phyloP scores from a whole-genome alignment of 2,329 filamentous ascomycete species.

The Alternaria gansuensis region DNA sequence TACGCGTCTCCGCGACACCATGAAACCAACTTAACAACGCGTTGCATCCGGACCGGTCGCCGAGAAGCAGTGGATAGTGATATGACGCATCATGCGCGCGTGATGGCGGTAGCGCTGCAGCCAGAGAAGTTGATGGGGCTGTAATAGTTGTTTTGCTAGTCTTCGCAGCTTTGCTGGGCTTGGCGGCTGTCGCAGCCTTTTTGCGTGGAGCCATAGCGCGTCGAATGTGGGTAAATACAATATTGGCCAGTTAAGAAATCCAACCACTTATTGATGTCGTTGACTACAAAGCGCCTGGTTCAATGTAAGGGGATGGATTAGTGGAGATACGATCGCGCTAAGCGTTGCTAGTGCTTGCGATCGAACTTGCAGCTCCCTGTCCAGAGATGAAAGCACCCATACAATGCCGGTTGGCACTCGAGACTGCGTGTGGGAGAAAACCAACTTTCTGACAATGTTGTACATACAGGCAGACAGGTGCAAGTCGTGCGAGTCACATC shows the following conservation, averaged over 20 bases:
- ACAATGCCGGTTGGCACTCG: not conserved
- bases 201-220: constrained; percentile 30
- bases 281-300: not conserved
- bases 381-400: not conserved
- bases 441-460: not conserved
- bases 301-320: not conserved
- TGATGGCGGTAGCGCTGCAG: constrained; percentile 36
- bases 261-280: not conserved
- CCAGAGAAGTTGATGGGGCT: constrained; percentile 22
- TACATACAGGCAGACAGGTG: not conserved
- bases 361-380: constrained; percentile 8
- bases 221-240: not conserved
- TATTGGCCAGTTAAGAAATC: not conserved
- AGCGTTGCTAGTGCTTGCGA: constrained; percentile 9
- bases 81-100: constrained; percentile 41
- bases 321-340: constrained; percentile 18
- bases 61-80: constrained; percentile 45
- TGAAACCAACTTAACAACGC: constrained; percentile 47
- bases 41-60: constrained; percentile 22
- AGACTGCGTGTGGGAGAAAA: not conserved
- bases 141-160: constrained; percentile 18
- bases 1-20: constrained; percentile 40
- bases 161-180: constrained; percentile 13
- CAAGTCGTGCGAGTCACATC: not conserved
- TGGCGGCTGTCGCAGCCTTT: constrained; percentile 14